Percentiles rank a stretch among this genome's conserved stretches.
phyloP scores from a whole-genome alignment of 768 basidiomycete genomes.

The Daedalea quercina region DNA sequence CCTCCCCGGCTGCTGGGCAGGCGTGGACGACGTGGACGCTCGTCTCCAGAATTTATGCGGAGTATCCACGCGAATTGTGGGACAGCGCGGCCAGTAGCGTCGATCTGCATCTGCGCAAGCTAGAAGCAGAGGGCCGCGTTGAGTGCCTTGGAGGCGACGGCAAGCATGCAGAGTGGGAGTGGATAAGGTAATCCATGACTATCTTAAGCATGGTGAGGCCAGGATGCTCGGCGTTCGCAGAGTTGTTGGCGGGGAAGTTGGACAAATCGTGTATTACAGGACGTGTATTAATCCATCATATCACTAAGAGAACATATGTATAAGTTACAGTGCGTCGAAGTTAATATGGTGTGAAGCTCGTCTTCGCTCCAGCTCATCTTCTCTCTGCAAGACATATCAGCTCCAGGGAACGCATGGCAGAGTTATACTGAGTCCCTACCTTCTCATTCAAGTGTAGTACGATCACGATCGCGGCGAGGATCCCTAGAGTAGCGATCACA shows the following conservation, averaged over 20 bases:
- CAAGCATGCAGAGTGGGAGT: slow-evolving; percentile 42
- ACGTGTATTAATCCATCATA: background rate
- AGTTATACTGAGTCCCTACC: slow-evolving; percentile 39
- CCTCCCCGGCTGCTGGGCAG: slow-evolving; percentile 22
- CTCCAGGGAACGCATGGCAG: slow-evolving; percentile 3
- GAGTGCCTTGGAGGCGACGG: slow-evolving; percentile 42
- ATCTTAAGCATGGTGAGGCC: no score
- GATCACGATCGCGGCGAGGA: slow-evolving; percentile 78
- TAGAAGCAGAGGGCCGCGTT: slow-evolving; percentile 59
- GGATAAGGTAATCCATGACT: slow-evolving; percentile 12
- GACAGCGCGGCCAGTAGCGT: slow-evolving; percentile 65
- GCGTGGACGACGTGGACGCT: slow-evolving; percentile 61
- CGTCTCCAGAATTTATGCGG: slow-evolving; percentile 60
- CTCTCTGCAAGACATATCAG: slow-evolving; percentile 46
- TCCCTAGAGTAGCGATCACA: slow-evolving; percentile 62
- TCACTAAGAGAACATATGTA: slow-evolving; percentile 2
- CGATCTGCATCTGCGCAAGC: slow-evolving; percentile 65
- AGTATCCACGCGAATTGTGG: slow-evolving; percentile 67
- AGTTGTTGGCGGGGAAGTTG: background rate
- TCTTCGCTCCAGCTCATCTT: slow-evolving; percentile 88
- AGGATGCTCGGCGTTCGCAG: no score
- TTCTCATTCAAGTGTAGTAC: slow-evolving; percentile 90
- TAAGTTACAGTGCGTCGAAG: slow-evolving; percentile 79
- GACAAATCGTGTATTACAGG: background rate
- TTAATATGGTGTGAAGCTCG: slow-evolving; percentile 94